Evolutionary conservation across 1,284 basidiomycete species (phyloP), one percentile per base, ranked within the genome.

Genomic region (Marasmius tenuissimus): DNA sequence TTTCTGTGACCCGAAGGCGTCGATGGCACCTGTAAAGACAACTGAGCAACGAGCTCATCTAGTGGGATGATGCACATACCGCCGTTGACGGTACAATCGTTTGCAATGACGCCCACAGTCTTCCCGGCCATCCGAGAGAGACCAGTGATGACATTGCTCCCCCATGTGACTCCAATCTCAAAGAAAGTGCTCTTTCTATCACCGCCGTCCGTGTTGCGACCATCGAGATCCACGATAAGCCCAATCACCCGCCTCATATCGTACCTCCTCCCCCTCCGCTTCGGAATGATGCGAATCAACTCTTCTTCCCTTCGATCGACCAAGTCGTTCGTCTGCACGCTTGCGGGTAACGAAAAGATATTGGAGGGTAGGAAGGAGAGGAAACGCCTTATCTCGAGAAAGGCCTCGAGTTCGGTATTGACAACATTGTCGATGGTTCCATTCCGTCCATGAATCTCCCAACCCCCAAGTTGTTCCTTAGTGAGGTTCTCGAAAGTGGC

Each of bases 341-440:
- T 61, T 6, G 77, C 76, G 0, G 78, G 77, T 11, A 77, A 62
- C 1, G 65, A 51, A 48, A 77, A 76, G 33, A 78, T 73, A 2
- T 77, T 78, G 6, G 76, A 73, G 27, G 78, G 78, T 6, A 79
- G 72, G 63, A 75, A 80, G 2, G 77, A 79, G 7, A 80, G 69
- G 63, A 79, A 78, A 10, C 52, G 63, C 20, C 70, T 69, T 45
- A 79, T 75, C 63, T 79, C 77, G 2, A 64, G 59, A 60, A 78
- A 78, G 2, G 78, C 78, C 37, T 79, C 78, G 3, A 65, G 62
- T 61, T 80, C 77, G 7, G 78, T 76, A 0, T 65, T 67, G 3
- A 75, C 76, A 20, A 79, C 71, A 53, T 78, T 79, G 65, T 79
- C 77, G 1, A 79, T 73, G 2, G 77, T 75, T 3, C 77, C 77